Percentiles rank a stretch among this genome's conserved stretches.
These are phyloP conservation scores for Linum tenue DNA, from an alignment of 345 rosid genomes.

Conservation along the genomic window DNA sequence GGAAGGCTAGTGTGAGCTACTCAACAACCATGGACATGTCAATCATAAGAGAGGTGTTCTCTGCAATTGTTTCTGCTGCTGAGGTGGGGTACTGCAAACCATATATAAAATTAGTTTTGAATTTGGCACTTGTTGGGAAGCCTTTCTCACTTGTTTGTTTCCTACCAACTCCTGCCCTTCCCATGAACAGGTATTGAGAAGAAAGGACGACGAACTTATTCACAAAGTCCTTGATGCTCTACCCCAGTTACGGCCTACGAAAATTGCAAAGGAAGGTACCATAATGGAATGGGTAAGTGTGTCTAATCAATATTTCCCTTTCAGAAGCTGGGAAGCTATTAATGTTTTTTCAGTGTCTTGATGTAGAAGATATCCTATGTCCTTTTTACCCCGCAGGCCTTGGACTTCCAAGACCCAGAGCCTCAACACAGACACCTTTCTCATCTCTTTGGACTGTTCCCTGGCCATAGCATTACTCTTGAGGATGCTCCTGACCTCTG, in stretches of 20 bases:
- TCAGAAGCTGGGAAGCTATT: neutral
- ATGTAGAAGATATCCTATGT: neutral
- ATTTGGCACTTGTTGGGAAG: neutral
- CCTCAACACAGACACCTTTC: constrained; percentile 1
- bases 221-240: constrained; percentile 46
- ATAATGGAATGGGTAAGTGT: constrained; percentile 85
- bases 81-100: no score
- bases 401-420: neutral
- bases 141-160: neutral
- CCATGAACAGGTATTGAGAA: constrained; percentile 49
- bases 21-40: constrained; percentile 95
- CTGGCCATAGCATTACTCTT: neutral
- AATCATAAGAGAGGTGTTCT: constrained; percentile 68
- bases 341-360: neutral
- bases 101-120: neutral
- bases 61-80: no score
- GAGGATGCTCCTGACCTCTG: neutral
- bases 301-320: neutral
- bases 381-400: neutral
- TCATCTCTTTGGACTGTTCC: constrained; percentile 1
- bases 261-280: constrained; percentile 68
- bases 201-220: constrained; percentile 42
- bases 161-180: neutral
- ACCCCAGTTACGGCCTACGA: constrained; percentile 57
- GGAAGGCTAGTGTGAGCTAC: constrained; percentile 78